Conservation (phyloP, 305 asterid species). For the Coffea humblotiana region DNA sequence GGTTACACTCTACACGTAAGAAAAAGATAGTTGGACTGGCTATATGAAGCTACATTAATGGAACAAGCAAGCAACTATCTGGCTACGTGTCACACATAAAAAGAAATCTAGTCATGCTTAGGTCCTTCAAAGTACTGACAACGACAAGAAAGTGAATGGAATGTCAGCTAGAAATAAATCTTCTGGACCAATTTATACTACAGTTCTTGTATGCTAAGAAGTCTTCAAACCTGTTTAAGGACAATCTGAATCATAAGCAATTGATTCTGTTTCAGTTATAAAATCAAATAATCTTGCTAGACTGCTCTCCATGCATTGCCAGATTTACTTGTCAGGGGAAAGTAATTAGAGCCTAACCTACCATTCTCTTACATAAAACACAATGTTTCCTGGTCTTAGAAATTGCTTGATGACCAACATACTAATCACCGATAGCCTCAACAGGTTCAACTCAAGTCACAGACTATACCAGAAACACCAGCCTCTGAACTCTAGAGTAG, state of each 20-base stretch:
- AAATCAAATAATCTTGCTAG: background rate
- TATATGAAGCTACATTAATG: no score
- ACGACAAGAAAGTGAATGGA: background rate
- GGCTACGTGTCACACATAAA: background rate
- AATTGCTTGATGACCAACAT: background rate
- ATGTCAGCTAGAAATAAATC: background rate
- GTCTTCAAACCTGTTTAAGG: background rate
- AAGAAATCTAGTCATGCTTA: background rate
- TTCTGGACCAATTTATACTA: background rate
- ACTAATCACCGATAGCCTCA: background rate
- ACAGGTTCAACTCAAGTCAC: background rate
- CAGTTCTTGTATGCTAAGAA: background rate
- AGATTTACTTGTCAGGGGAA: background rate
- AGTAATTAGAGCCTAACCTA: background rate
- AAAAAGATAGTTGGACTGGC: no score
- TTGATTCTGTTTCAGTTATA: background rate
- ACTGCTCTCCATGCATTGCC: background rate
- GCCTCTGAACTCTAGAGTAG: background rate
- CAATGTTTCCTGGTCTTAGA: background rate
- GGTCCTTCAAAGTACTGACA: background rate
- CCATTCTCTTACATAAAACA: background rate
- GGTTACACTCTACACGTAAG: background rate
- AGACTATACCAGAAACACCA: background rate
- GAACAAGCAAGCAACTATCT: background rate
- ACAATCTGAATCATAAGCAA: background rate